Evolutionary conservation across 2,329 filamentous ascomycete genomes (phyloP).

Genomic region (Akanthomyces dipterigenus): DNA sequence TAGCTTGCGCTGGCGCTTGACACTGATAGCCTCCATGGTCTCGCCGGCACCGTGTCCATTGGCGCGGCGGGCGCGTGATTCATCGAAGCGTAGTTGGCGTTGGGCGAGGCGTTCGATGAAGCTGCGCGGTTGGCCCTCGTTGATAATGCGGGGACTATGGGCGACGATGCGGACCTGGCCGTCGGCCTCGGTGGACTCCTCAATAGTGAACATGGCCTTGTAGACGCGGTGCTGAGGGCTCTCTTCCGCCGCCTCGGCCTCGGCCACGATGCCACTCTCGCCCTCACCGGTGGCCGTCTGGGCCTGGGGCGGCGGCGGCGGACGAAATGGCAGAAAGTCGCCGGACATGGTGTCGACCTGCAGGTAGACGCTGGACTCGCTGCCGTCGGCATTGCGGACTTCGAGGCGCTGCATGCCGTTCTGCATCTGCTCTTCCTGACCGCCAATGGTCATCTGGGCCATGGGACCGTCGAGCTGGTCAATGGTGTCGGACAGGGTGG

Average conservation of each 20-base stretch:
- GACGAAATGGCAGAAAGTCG: conserved; percentile 72
- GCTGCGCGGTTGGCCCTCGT: conserved; percentile 41
- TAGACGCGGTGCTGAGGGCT: conserved; percentile 48
- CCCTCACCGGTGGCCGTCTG: conserved; percentile 30
- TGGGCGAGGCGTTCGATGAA: conserved; percentile 67
- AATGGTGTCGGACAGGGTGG: conserved; percentile 56
- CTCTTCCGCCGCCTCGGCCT: conserved; percentile 31
- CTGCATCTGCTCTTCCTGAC: conserved; percentile 33
- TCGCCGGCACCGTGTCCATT: background rate
- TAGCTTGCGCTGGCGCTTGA: conserved; percentile 84
- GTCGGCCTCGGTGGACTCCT: conserved; percentile 55
- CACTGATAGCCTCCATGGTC: conserved; percentile 74
- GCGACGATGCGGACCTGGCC: conserved; percentile 55
- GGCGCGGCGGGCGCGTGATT: conserved; percentile 41
- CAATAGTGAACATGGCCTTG: conserved; percentile 59
- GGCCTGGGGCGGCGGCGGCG: conserved; percentile 72
- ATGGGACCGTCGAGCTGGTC: conserved; percentile 54
- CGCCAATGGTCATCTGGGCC: conserved; percentile 43
- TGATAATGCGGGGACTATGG: conserved; percentile 52
- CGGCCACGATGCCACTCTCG: conserved; percentile 27
- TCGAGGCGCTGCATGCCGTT: conserved; percentile 45
- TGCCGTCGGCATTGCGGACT: conserved; percentile 49
- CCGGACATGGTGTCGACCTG: conserved; percentile 63
- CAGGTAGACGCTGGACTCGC: conserved; percentile 53
- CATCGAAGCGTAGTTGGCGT: conserved; percentile 55